Conservation (phyloP, 257 asterid species). For the Penstemon eatonii region DNA sequence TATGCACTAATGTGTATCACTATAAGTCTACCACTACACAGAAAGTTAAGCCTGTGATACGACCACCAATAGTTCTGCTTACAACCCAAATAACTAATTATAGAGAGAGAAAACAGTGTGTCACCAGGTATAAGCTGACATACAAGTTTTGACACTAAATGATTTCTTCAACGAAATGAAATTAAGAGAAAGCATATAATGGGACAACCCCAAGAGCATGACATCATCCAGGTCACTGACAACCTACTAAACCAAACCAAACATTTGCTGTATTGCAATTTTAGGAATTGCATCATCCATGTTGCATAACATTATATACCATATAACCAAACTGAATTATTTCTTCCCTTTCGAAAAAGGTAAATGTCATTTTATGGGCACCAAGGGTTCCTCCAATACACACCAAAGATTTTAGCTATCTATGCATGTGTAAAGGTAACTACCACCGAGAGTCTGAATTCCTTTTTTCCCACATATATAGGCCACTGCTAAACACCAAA, state of each 20-base stretch:
- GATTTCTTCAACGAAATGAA: not conserved
- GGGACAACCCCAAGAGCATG: constrained; percentile 9
- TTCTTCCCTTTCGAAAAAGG: not conserved
- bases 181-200: not conserved
- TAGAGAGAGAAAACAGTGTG: not conserved
- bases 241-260: constrained; percentile 8
- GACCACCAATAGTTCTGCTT: not conserved
- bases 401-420: not conserved
- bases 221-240: not conserved
- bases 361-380: not conserved
- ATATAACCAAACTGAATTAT: not conserved
- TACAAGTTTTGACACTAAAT: not conserved
- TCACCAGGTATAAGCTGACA: not conserved
- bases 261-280: not conserved
- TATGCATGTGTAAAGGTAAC: not conserved
- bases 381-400: not conserved
- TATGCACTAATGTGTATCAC: not conserved
- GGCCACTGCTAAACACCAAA: constrained; percentile 11
- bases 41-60: not conserved
- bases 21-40: not conserved
- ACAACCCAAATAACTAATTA: not conserved
- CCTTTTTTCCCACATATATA: not conserved
- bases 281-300: constrained; percentile 19
- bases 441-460: not conserved
- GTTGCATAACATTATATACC: not conserved